Base-by-base conservation (phyloP, 2,329 filamentous ascomycete species). In the Ilyonectria robusta region DNA sequence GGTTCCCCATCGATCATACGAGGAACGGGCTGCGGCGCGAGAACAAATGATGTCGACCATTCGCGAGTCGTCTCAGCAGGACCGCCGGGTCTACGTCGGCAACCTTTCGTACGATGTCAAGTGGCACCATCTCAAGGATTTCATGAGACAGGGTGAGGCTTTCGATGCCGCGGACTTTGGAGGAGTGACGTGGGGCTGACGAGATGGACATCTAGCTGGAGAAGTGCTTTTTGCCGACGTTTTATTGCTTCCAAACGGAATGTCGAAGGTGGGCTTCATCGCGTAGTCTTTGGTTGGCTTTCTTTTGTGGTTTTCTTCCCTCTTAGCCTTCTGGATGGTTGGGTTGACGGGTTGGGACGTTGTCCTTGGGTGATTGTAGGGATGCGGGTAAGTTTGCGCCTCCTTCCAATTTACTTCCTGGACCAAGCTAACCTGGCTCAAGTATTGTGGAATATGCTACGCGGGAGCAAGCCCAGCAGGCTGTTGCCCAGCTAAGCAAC, bases 381-480 rank as follows among this genome's bases (percentile, higher is more conserved):
- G 96, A 94, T 99, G 95, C 95, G 96, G 96, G 94, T 97, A 91
- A 91, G 94, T 90, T 57, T 57, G 17, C 40, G 47, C 31, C 26
- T n/a, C 10, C 37, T 48, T 17, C 23, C 13, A 17, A 4, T 37
- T n/a, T 10, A 13, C 31, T 40, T 26, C 4, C 4, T 21, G n/a
- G 4, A 19, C 35, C 11, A n/a, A 59, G 64, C 80, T 86, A 71
- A 84, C 71, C 65, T 40, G 3, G 2, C 19, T 37, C 4, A 74
- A 97, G 94, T 88, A 99, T 99, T 94, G 96, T 99, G 92, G 96
- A 99, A 92, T 99, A 99, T 91, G 95, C 95, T 83, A 98, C 95
- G 79, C 94, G 95, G 91, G 96, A 99, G 81, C 94, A 99, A 92
- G 96, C 96, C 81, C 96, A 98, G 84, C 93, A 94, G 83, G 96